phyloP scores from a whole-genome alignment of 2,329 filamentous ascomycete species.

The Chaetothyriales sp. region DNA sequence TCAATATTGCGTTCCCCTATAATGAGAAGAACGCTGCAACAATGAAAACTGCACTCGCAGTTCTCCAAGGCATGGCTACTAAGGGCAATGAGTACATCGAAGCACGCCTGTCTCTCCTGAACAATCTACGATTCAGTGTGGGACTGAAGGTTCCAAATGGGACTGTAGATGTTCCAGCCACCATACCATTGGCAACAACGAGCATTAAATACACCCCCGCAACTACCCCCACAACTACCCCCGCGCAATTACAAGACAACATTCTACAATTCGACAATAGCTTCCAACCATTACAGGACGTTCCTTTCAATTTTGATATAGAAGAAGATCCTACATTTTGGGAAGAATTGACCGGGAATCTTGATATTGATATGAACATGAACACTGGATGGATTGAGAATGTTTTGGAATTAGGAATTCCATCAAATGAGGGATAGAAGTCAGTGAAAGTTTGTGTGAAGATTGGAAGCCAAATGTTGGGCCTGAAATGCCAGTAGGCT shows the following conservation, averaged over 20 bases:
- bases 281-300: slow-evolving; percentile 18
- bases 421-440: too few species aligned
- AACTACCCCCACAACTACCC: slow-evolving; percentile 2
- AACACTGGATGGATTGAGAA: slow-evolving; percentile 26
- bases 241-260: background rate
- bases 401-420: slow-evolving; percentile 8
- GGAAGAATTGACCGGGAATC: slow-evolving; percentile 29
- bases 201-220: slow-evolving; percentile 11
- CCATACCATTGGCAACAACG: slow-evolving; percentile 10
- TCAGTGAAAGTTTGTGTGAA: too few species aligned
- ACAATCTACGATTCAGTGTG: too few species aligned
- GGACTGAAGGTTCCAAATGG: too few species aligned
- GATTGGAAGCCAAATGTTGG: too few species aligned
- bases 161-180: slow-evolving; percentile 26
- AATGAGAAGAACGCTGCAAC: slow-evolving; percentile 29
- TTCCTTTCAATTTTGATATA: slow-evolving; percentile 24
- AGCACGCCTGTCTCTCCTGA: slow-evolving; percentile 27
- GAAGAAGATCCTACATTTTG: slow-evolving; percentile 29
- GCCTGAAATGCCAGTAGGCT: too few species aligned
- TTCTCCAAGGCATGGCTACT: slow-evolving; percentile 39
- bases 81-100: slow-evolving; percentile 40
- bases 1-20: slow-evolving; percentile 39
- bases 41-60: slow-evolving; percentile 35
- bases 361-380: slow-evolving; percentile 31
- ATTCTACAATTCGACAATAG: slow-evolving; percentile 1